phyloP scores from a whole-genome alignment of 331 rosid species.

The Pyrus hybrid region DNA sequence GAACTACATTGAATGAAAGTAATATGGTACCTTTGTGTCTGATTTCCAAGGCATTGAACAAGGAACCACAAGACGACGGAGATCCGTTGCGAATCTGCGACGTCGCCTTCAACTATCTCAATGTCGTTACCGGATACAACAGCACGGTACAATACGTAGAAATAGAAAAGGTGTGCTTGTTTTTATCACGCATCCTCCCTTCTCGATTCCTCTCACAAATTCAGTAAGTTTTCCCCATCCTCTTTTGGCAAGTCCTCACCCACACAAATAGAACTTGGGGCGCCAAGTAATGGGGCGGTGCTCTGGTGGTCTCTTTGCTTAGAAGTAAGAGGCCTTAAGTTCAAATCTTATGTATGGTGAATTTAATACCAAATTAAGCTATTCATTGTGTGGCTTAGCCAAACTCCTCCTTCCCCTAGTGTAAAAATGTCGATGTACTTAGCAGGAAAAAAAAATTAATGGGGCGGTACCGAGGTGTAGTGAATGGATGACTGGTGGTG shows the following conservation, averaged over 20 bases:
- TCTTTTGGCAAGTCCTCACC: background rate
- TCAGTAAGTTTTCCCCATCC: background rate
- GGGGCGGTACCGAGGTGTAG: background rate
- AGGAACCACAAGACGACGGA: background rate
- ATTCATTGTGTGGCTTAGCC: too few species aligned
- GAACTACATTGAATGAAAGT: background rate
- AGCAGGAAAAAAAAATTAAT: too few species aligned
- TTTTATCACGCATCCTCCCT: background rate
- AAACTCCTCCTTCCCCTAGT: fast-evolving
- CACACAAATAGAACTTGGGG: background rate
- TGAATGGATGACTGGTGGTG: background rate
- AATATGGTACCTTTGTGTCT: background rate
- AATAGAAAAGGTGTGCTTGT: background rate
- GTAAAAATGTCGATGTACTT: too few species aligned
- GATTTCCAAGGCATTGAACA: background rate
- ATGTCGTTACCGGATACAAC: background rate
- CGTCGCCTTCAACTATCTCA: background rate
- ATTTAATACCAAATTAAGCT: too few species aligned
- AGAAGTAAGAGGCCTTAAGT: too few species aligned
- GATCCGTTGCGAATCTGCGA: background rate
- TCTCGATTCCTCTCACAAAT: background rate
- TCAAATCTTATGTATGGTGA: too few species aligned
- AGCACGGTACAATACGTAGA: background rate
- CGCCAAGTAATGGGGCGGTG: background rate
- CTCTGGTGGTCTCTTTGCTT: too few species aligned